Conservation (phyloP, 2,329 filamentous ascomycete species). For the Neurospora sp. region DNA sequence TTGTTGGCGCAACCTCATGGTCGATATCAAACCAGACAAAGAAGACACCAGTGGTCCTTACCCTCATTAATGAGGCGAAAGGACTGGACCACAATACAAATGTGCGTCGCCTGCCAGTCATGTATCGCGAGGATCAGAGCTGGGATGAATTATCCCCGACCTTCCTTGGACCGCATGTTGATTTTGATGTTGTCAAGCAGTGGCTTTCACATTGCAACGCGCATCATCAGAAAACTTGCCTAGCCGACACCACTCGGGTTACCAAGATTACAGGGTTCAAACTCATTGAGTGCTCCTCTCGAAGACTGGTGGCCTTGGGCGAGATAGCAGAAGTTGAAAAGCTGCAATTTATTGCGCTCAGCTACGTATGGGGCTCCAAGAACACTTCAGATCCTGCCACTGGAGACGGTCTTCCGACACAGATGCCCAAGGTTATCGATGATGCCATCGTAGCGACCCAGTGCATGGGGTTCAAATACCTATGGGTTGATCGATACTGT, state of each 20-base stretch:
- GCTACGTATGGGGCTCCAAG: slow-evolving; percentile 2
- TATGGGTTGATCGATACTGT: slow-evolving; percentile 3
- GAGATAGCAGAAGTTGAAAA: not conserved
- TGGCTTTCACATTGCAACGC: not conserved
- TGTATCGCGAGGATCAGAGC: too few species aligned
- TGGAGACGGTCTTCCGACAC: not conserved
- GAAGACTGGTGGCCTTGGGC: slow-evolving; percentile 9
- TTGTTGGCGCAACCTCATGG: too few species aligned
- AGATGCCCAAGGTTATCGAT: not conserved
- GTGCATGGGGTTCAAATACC: not conserved
- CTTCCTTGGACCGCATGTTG: not conserved
- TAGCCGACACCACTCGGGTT: not conserved
- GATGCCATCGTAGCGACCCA: not conserved
- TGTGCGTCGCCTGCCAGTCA: too few species aligned
- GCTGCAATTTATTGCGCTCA: not conserved
- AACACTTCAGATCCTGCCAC: not conserved
- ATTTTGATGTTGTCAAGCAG: not conserved
- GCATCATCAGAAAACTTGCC: not conserved
- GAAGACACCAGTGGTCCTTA: too few species aligned
- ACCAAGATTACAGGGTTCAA: not conserved
- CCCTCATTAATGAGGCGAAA: too few species aligned
- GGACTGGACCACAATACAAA: too few species aligned
- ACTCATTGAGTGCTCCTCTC: not conserved
- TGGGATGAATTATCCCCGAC: too few species aligned
- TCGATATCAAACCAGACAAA: too few species aligned